These are phyloP conservation scores for Neoboletus magnificus DNA, from an alignment of 768 basidiomycete species.

Conservation along the genomic window DNA sequence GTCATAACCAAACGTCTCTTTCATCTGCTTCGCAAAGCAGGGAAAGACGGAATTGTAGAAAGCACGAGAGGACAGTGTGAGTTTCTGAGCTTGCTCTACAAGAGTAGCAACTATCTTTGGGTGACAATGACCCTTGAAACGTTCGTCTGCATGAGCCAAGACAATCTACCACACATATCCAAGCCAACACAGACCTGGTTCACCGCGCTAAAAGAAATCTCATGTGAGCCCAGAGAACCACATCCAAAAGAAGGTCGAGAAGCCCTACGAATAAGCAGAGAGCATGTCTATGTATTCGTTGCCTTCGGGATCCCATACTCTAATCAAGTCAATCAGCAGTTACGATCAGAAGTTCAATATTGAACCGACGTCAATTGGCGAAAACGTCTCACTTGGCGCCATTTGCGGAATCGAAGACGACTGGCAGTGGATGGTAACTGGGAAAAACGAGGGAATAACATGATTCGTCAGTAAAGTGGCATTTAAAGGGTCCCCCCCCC, in stretches of 20 bases:
- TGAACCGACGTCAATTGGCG: conserved; percentile 20
- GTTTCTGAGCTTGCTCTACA: conserved; percentile 77
- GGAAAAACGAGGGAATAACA: conserved; percentile 42
- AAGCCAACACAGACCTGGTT: conserved; percentile 62
- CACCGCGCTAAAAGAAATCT: conserved; percentile 55
- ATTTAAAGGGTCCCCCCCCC: neutral
- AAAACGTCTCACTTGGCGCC: conserved; percentile 80
- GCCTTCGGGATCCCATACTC: conserved; percentile 94
- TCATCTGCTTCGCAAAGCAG: conserved; percentile 82
- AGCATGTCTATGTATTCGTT: conserved; percentile 97
- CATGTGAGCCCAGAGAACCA: conserved; percentile 3
- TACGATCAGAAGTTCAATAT: neutral
- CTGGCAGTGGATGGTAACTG: conserved; percentile 94
- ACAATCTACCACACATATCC: conserved; percentile 3
- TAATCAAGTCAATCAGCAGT: conserved; percentile 19
- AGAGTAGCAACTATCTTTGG: conserved; percentile 81
- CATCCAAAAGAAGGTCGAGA: neutral
- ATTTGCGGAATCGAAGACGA: conserved; percentile 87
- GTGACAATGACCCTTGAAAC: conserved; percentile 83
- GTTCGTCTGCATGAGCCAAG: conserved; percentile 13
- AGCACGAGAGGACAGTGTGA: conserved; percentile 92
- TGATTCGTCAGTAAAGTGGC: conserved; percentile 32
- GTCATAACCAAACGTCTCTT: conserved; percentile 83
- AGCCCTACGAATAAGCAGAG: conserved; percentile 88
- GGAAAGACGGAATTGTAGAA: conserved; percentile 95